Base-by-base conservation (phyloP, 352 stramenopile genomes). In the Phytophthora lateralis region DNA sequence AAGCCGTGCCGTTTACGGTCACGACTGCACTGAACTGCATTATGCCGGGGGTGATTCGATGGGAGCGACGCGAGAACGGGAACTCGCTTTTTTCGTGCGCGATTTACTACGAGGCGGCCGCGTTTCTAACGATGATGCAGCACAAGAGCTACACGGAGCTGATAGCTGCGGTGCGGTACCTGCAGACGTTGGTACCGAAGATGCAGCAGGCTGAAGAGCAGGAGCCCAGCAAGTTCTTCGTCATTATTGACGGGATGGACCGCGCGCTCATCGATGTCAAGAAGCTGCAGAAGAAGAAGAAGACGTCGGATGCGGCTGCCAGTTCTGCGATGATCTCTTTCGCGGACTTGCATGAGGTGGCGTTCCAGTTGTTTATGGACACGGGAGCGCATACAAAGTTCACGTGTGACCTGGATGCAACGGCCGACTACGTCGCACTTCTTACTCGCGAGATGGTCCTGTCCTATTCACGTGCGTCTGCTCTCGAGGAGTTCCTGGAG, bases 341-440 rank as follows among this genome's bases (percentile, higher is more conserved):
- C 45, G 75, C 65, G 8, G 76, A 90, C 32, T 64, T 90, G 27
- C 73, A 88, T 10, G 78, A 88, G 26, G 55, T 90, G 11, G 64
- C 78, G 3, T 88, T 90, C 47, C 76, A 86, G 38, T 64, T 90
- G 41, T 90, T 83, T 26, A 85, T 88, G 81, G 81, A 90, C 41
- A 58, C 69, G 1, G 70, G 63, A 0, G 67, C 64, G 1, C 81
- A 90, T 47, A 88, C 76, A 15, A 85, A 88, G 58, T 90, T 88
- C 47, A 90, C 81, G 3, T 73, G 70, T 35, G 81, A 90, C 38
- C 21, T 75, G 0, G 75, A 87, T 8, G 76, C 67, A 11, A 86
- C 76, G 2, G 78, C 69, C n/a, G 51, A 72, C 12, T 90, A 89
- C 17, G 59, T 88, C 8, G 77, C 77, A 1, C 39, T 89, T 21